Base-by-base conservation (phyloP, 495 filamentous ascomycete species). In the Glutinoglossum americanum region DNA sequence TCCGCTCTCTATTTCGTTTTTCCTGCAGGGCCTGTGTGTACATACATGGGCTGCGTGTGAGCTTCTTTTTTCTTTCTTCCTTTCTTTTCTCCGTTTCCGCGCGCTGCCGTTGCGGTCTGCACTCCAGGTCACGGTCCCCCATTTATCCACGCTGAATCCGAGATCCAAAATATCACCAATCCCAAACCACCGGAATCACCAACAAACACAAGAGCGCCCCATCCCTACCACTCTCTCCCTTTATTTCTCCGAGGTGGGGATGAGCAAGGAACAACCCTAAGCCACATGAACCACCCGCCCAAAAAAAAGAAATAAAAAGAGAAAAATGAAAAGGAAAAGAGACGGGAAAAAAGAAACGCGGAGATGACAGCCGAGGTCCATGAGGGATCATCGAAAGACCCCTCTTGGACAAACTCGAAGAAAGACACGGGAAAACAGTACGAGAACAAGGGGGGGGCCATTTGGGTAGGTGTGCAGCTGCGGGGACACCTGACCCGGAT, bases 271-370 rank as follows among this genome's bases (percentile, higher is more conserved):
- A 41, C 37, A 3, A 41, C 5, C 37, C 37, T 41, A 2, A 41
- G 5, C 37, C 37, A 15, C 37, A 11, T 2, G 10, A 41, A 35
- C 11, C n/a, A n/a, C n/a, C n/a, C n/a, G 3, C 9, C 30, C 23
- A 51, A 32, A 15, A 57, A 57, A 57, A 49, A 41, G 23, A 47
- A 49, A 23, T 58, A 57, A 6, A 47, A 48, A 44, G 23, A 32
- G 15, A 32, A 54, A 51, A 56, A 39, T 55, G 17, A 49, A 44
- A 57, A 48, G 27, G 56, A 57, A 57, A 57, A 32, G 41, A 23
- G 47, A 47, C 5, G 57, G 26, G 27, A 48, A 26, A 21, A 57
- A 19, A 10, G 57, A 57, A 57, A 35, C 19, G 23, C 5, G 19
- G 27, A 33, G 17, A n/a, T n/a, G n/a, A n/a, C n/a, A n/a, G n/a